A percentile compares a stretch with the other conserved stretches of the same genome.
Evolutionary conservation across 202 grass and related monocot species (phyloP).

Genomic region (Hordeum pubiflorum): DNA sequence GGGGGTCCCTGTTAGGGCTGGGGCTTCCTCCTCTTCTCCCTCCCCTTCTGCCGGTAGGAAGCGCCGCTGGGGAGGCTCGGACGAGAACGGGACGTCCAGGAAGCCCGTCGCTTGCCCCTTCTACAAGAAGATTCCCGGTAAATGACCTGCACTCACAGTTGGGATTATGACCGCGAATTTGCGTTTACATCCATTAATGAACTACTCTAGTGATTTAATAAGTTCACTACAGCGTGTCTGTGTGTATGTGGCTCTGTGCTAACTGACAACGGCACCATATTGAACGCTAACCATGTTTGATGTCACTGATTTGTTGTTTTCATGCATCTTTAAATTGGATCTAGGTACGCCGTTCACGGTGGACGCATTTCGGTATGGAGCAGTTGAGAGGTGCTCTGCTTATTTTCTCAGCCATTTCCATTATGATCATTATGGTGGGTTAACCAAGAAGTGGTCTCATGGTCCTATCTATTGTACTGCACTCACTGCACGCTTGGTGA

Average conservation of each 20-base stretch:
- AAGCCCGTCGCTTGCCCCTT: conserved; percentile 44
- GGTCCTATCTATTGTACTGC: conserved; percentile 64
- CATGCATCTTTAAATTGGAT: not conserved
- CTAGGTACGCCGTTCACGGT: conserved; percentile 65
- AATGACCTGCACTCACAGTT: not conserved
- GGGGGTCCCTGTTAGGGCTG: not conserved
- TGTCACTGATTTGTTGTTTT: not conserved
- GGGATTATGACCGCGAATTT: not conserved
- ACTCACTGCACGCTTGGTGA: conserved; percentile 56
- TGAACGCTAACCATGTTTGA: not conserved
- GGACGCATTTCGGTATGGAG: conserved; percentile 56
- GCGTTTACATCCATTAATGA: not conserved
- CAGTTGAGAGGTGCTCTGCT: conserved; percentile 45
- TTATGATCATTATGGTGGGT: conserved; percentile 62
- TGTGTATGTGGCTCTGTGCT: not conserved
- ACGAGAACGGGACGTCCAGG: not conserved
- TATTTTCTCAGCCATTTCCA: conserved; percentile 81
- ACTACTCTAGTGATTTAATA: not conserved
- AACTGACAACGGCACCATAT: not conserved
- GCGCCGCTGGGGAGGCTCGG: conserved; percentile 4
- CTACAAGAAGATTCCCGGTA: conserved; percentile 76
- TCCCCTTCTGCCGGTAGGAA: conserved; percentile 24
- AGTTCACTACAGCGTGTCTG: not conserved
- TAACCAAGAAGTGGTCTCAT: conserved; percentile 67
- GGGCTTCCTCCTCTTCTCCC: not conserved